Evolutionary conservation across 2,329 filamentous ascomycete species (phyloP).

Genomic region (Aspergillus fijiensis): DNA sequence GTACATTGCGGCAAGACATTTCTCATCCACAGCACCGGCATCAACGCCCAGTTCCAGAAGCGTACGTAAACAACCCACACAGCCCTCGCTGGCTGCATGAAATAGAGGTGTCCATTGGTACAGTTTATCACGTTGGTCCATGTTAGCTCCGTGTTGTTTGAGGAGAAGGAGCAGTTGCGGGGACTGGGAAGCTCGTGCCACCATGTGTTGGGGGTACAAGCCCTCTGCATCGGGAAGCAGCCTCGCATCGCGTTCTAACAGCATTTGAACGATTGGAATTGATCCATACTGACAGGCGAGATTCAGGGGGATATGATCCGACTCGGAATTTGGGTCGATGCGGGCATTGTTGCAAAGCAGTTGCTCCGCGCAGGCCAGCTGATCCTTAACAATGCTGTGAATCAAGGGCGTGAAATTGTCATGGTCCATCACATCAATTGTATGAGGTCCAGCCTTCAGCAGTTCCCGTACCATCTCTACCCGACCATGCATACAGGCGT

Average conservation of each 20-base stretch:
- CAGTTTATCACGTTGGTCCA: constrained; percentile 90
- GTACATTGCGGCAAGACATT: constrained; percentile 90
- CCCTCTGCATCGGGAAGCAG: constrained; percentile 95
- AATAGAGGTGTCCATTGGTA: constrained; percentile 98
- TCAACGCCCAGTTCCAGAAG: constrained; percentile 78
- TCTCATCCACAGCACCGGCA: constrained; percentile 81
- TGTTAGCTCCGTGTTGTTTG: constrained; percentile 80
- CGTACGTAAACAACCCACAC: constrained; percentile 80
- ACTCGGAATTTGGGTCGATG: constrained; percentile 79
- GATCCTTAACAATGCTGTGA: constrained; percentile 87
- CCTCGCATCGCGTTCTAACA: constrained; percentile 75
- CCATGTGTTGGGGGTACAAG: constrained; percentile 93
- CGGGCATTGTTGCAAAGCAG: constrained; percentile 77
- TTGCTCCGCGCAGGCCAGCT: constrained; percentile 74
- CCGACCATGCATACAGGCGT: constrained; percentile 91
- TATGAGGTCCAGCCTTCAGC: constrained; percentile 66
- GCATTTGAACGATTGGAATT: constrained; percentile 75
- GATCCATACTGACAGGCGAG: constrained; percentile 93
- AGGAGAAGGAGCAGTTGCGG: constrained; percentile 77
- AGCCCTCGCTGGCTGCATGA: constrained; percentile 93
- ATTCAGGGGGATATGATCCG: constrained; percentile 91
- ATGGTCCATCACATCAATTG: constrained; percentile 85
- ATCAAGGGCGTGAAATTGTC: constrained; percentile 97
- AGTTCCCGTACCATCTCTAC: constrained; percentile 78
- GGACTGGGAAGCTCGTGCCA: constrained; percentile 82